A percentile compares a stretch with the other conserved stretches of the same genome.
These are phyloP conservation scores for Ophiocordyceps camponoti-leonardi DNA, from an alignment of 2,329 filamentous ascomycete species.

Conservation along the genomic window DNA sequence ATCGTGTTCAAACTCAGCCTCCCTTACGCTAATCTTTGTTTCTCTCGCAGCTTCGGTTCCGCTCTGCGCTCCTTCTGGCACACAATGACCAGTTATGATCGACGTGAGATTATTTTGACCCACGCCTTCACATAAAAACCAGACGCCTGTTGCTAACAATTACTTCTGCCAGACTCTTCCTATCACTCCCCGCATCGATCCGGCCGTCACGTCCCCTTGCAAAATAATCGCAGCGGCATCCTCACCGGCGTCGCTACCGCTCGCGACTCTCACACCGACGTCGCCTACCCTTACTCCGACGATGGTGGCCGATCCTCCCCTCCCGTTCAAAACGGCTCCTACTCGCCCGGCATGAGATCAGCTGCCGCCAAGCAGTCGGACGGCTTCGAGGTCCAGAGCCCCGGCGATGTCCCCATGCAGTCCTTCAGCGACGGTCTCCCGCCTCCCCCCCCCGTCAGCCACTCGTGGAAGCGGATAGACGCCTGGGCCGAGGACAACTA, in stretches of 20 bases:
- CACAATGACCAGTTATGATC: slow-evolving; percentile 58
- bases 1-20: neutral
- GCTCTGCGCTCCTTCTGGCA: slow-evolving; percentile 92
- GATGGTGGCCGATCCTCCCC: slow-evolving; percentile 41
- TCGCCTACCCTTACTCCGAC: slow-evolving; percentile 63
- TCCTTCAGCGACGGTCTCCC: slow-evolving; percentile 83
- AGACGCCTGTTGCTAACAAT: neutral
- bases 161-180: slow-evolving; percentile 63
- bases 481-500: slow-evolving; percentile 91
- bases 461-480: slow-evolving; percentile 93
- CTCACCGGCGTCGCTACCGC: slow-evolving; percentile 82
- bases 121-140: neutral
- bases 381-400: slow-evolving; percentile 51
- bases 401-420: slow-evolving; percentile 90
- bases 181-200: slow-evolving; percentile 88
- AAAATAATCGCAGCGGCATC: slow-evolving; percentile 63
- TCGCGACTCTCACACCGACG: slow-evolving; percentile 72
- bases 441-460: slow-evolving; percentile 68
- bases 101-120: slow-evolving; percentile 37
- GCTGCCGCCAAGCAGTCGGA: slow-evolving; percentile 48
- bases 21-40: slow-evolving; percentile 4
- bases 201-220: slow-evolving; percentile 76
- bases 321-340: slow-evolving; percentile 47
- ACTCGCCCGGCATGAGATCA: slow-evolving; percentile 83
- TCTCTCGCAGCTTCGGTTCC: slow-evolving; percentile 37